Conservation (phyloP, 1,284 basidiomycete genomes). For the Microbotryum saponariae region DNA sequence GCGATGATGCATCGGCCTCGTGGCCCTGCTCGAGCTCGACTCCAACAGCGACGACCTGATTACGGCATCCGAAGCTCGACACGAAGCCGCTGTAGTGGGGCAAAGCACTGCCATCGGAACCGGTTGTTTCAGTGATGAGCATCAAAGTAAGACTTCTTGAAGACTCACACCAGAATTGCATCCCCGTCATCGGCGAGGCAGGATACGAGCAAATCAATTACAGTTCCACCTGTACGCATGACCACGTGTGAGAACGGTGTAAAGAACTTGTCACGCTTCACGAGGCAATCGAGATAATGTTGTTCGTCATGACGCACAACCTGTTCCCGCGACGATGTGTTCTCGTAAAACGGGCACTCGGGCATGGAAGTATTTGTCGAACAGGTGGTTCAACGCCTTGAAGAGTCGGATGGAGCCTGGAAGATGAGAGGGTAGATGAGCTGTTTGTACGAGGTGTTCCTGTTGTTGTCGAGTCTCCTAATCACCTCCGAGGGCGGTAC, state of each 20-base stretch:
- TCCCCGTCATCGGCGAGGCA: conserved; percentile 44
- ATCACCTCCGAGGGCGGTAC: conserved; percentile 12
- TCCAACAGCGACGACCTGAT: conserved; percentile 38
- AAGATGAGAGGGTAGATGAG: too few species aligned
- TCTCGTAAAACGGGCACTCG: conserved; percentile 31
- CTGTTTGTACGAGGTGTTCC: too few species aligned
- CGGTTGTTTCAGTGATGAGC: conserved; percentile 2
- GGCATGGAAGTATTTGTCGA: conserved; percentile 24
- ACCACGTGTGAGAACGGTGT: too few species aligned
- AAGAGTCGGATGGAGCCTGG: conserved; percentile 28
- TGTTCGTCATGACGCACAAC: conserved; percentile 13
- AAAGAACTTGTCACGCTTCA: too few species aligned
- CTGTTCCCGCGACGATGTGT: conserved; percentile 35
- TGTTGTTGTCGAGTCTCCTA: too few species aligned
- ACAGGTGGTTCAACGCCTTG: conserved; percentile 19
- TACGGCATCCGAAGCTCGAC: conserved; percentile 27
- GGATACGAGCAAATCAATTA: conserved; percentile 44
- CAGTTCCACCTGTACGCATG: conserved; percentile 16
- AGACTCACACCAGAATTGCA: conserved; percentile 36
- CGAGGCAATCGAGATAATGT: too few species aligned
- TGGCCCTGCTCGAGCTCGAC: conserved; percentile 30
- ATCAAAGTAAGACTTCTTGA: conserved; percentile 27
- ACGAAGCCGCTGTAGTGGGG: conserved; percentile 36
- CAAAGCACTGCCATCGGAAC: not conserved
- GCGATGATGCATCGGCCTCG: conserved; percentile 15